Evolutionary conservation across 1,139 yeast genomes (phyloP).

Genomic region (Yamadazyma sp.): DNA sequence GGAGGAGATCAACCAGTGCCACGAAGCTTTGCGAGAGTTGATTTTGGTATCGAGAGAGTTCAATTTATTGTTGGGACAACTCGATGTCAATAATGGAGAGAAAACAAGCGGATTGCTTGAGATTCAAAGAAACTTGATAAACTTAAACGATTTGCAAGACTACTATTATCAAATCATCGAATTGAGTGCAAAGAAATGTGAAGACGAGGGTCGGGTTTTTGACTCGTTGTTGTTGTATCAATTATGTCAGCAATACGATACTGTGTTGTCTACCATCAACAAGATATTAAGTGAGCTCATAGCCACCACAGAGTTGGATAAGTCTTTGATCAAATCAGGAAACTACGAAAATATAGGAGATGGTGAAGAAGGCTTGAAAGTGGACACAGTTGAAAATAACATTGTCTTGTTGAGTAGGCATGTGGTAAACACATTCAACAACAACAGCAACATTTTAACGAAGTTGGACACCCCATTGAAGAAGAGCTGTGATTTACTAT

Average conservation of each 20-base stretch:
- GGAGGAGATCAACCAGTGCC: constrained; percentile 59
- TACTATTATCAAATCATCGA: constrained; percentile 65
- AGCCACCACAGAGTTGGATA: constrained; percentile 70
- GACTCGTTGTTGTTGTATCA: constrained; percentile 88
- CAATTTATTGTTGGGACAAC: constrained; percentile 74
- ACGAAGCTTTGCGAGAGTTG: constrained; percentile 80
- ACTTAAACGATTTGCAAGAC: constrained; percentile 53
- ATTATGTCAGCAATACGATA: constrained; percentile 83
- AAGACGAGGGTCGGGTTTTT: constrained; percentile 85
- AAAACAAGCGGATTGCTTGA: constrained; percentile 86
- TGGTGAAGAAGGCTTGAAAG: constrained; percentile 17
- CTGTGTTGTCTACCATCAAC: constrained; percentile 78
- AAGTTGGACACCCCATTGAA: constrained; percentile 47
- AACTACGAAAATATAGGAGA: constrained; percentile 31
- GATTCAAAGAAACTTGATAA: constrained; percentile 67
- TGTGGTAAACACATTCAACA: constrained; percentile 51
- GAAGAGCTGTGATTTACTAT: constrained; percentile 63
- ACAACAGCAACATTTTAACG: constrained; percentile 49
- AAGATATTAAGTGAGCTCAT: constrained; percentile 77
- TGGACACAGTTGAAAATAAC: constrained; percentile 43
- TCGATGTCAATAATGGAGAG: constrained; percentile 67
- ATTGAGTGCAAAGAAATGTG: constrained; percentile 82
- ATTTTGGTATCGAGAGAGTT: constrained; percentile 87
- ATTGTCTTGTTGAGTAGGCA: constrained; percentile 60
- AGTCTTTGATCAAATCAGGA: constrained; percentile 48